Evolutionary conservation across 192 early-diverging fungal species (phyloP).

Genomic region (Backusella tarrabulga): DNA sequence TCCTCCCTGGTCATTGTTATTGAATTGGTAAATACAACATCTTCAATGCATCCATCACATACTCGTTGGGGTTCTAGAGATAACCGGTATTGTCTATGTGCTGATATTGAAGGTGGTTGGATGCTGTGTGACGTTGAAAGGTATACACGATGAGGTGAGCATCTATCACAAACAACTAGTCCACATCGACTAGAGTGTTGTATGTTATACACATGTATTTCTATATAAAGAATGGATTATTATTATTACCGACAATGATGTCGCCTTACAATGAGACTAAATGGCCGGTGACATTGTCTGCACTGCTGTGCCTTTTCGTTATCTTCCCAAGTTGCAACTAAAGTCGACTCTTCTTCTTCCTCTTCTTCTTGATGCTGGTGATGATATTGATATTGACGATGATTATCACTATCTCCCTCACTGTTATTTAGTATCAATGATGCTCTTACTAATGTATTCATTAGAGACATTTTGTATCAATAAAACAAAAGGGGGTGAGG

Average conservation of each 20-base stretch:
- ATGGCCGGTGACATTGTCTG: slow-evolving; percentile 12
- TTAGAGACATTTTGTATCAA: background rate
- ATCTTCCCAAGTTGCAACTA: slow-evolving; percentile 10
- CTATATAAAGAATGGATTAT: background rate
- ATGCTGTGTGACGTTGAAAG: slow-evolving; percentile 15
- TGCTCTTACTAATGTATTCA: slow-evolving; percentile 5
- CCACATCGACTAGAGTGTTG: slow-evolving; percentile 8
- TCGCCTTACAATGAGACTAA: slow-evolving; percentile 20
- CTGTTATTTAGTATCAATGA: background rate
- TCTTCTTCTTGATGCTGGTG: background rate
- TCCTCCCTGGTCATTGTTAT: background rate
- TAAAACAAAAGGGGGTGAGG: background rate
- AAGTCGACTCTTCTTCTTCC: background rate
- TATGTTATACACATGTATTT: background rate
- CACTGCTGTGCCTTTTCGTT: slow-evolving; percentile 18
- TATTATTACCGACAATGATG: slow-evolving; percentile 22
- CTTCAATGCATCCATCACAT: slow-evolving; percentile 16
- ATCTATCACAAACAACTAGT: slow-evolving; percentile 23
- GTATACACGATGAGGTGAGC: slow-evolving; percentile 21
- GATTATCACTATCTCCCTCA: background rate
- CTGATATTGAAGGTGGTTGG: background rate
- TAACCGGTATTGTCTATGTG: background rate
- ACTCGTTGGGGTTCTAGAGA: slow-evolving; percentile 19
- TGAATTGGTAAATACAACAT: slow-evolving; percentile 11
- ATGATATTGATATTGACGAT: background rate